Evolutionary conservation across 768 basidiomycete genomes (phyloP).

Genomic region (Tulasnella sp.): DNA sequence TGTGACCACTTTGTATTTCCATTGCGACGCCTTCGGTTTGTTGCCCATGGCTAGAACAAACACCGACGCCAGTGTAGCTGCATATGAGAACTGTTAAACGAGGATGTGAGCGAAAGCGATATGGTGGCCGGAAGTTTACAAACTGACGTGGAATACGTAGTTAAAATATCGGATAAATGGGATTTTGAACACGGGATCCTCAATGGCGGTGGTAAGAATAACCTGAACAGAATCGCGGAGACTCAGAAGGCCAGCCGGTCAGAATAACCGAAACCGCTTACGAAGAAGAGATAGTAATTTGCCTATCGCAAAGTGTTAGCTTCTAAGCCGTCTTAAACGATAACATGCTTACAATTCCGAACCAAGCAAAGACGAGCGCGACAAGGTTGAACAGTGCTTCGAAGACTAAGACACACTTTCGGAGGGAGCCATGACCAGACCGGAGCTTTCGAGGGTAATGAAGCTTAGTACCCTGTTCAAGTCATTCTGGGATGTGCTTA

Average conservation of each 20-base stretch:
- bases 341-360: constrained; percentile 64
- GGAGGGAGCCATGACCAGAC: constrained; percentile 73
- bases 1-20: constrained; percentile 81
- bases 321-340: background rate
- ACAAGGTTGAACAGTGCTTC: constrained; percentile 86
- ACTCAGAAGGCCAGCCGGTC: background rate
- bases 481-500: background rate
- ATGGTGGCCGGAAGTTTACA: background rate
- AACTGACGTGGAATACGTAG: constrained; percentile 62
- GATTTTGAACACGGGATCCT: constrained; percentile 65
- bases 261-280: constrained; percentile 42
- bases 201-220: constrained; percentile 83
- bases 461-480: background rate
- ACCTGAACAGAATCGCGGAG: constrained; percentile 46
- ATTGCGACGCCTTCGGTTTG: constrained; percentile 74
- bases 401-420: constrained; percentile 69
- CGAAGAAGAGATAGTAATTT: constrained; percentile 95
- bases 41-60: constrained; percentile 97
- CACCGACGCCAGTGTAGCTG: constrained; percentile 77
- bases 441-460: constrained; percentile 40
- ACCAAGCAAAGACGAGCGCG: constrained; percentile 90
- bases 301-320: constrained; percentile 49
- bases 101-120: constrained; percentile 29
- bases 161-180: constrained; percentile 69
- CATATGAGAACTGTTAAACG: constrained; percentile 65